Conservation (phyloP, 257 asterid genomes). For the Parsonsia alboflavescens region DNA sequence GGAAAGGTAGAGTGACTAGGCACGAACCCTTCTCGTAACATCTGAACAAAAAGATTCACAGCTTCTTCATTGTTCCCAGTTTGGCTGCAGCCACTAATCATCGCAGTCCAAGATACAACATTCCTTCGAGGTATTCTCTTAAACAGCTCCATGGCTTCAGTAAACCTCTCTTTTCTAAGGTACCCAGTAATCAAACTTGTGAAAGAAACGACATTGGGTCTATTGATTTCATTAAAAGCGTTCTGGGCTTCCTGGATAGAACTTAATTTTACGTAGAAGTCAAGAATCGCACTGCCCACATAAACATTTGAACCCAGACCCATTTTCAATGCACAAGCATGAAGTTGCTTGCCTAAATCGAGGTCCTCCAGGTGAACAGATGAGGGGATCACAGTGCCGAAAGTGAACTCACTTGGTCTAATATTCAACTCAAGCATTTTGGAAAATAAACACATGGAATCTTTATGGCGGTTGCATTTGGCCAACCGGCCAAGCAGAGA, state of each 20-base stretch:
- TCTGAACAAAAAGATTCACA: constrained; percentile 49
- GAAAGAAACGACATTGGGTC: constrained; percentile 72
- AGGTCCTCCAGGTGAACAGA: constrained; percentile 41
- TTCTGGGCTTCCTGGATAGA: constrained; percentile 32
- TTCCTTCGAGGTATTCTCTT: constrained; percentile 54
- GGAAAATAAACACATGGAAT: constrained; percentile 42
- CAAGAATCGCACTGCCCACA: constrained; percentile 60
- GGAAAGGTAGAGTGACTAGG: constrained; percentile 58
- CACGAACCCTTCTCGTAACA: constrained; percentile 56
- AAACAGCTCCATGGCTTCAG: constrained; percentile 48
- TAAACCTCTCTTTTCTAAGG: constrained; percentile 44
- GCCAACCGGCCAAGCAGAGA: constrained; percentile 48
- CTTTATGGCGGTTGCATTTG: constrained; percentile 42
- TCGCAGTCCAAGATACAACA: constrained; percentile 75
- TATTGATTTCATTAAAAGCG: constrained; percentile 47
- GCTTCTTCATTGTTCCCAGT: constrained; percentile 72
- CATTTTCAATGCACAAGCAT: constrained; percentile 36
- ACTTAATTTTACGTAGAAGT: constrained; percentile 59
- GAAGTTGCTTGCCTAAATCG: constrained; percentile 61
- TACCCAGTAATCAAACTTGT: constrained; percentile 62
- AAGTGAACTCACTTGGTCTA: constrained; percentile 69
- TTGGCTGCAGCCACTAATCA: constrained; percentile 77
- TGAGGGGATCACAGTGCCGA: constrained; percentile 56
- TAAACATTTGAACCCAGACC: constrained; percentile 54
- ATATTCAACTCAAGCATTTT: constrained; percentile 42